A percentile compares a stretch with the other conserved stretches of the same genome.
phyloP scores from a whole-genome alignment of 495 filamentous ascomycete species.

The Trichoderma reesei region DNA sequence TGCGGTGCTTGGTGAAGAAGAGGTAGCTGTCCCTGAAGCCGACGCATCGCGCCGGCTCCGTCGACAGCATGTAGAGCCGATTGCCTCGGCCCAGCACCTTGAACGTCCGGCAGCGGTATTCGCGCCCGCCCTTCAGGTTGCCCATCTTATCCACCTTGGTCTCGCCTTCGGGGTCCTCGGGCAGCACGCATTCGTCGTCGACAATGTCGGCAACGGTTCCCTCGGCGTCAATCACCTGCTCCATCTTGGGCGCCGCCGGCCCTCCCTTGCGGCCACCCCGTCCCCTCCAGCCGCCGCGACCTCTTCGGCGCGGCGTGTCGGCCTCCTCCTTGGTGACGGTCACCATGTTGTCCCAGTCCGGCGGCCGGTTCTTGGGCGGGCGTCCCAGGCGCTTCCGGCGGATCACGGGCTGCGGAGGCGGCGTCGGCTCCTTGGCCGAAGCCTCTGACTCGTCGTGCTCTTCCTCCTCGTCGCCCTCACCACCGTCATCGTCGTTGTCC shows the following conservation, averaged over 20 bases:
- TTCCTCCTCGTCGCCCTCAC: conserved; percentile 28
- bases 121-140: conserved; percentile 65
- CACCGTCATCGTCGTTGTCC: conserved; percentile 24
- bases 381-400: conserved; percentile 75
- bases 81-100: conserved; percentile 76
- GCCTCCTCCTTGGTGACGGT: conserved; percentile 46
- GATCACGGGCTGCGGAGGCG: conserved; percentile 47
- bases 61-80: conserved; percentile 93
- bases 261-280: conserved; percentile 67
- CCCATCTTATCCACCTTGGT: conserved; percentile 86
- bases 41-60: conserved; percentile 90
- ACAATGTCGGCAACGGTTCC: conserved; percentile 86
- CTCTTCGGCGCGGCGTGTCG: conserved; percentile 50
- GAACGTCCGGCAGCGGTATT: conserved; percentile 92
- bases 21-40: conserved; percentile 96
- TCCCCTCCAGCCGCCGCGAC: conserved; percentile 57
- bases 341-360: conserved; percentile 60
- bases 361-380: conserved; percentile 72
- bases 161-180: conserved; percentile 81
- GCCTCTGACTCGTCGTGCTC: conserved; percentile 21
- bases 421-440: conserved; percentile 37
- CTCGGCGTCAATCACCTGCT: conserved; percentile 88
- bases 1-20: conserved; percentile 94
- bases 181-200: conserved; percentile 81
- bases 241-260: conserved; percentile 53